Evolutionary conservation across 768 basidiomycete genomes (phyloP).

Genomic region (Amanita pallidorosea): DNA sequence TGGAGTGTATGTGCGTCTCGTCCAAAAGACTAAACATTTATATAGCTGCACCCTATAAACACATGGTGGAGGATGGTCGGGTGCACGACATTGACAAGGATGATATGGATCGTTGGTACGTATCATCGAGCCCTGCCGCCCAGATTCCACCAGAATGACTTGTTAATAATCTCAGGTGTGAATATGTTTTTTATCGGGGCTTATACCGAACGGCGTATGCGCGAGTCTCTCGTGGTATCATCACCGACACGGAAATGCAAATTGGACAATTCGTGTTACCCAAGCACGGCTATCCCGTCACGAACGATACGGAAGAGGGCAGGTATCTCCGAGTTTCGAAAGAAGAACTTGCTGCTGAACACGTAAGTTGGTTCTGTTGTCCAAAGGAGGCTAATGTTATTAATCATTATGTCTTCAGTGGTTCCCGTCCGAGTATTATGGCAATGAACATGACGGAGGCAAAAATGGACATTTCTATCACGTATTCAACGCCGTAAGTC

Average conservation of each 20-base stretch:
- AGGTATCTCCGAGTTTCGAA: conserved; percentile 61
- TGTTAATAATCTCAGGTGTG: conserved; percentile 46
- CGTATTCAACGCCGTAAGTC: conserved; percentile 59
- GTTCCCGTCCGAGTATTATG: conserved; percentile 70
- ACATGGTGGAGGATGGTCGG: conserved; percentile 64
- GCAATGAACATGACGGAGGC: conserved; percentile 39
- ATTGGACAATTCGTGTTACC: conserved; percentile 80
- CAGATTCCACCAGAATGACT: background rate
- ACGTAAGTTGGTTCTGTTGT: conserved; percentile 31
- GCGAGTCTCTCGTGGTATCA: conserved; percentile 67
- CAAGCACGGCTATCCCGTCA: conserved; percentile 36
- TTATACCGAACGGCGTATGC: conserved; percentile 76
- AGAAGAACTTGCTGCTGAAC: conserved; percentile 50
- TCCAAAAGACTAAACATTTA: background rate
- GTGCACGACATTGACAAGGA: conserved; percentile 74
- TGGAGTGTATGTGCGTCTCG: background rate
- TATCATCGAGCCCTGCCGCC: background rate
- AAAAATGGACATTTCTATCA: conserved; percentile 68
- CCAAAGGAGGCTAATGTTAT: background rate
- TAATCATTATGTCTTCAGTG: conserved; percentile 34
- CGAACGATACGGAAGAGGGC: conserved; percentile 49
- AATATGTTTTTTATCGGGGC: conserved; percentile 83
- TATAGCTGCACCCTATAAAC: conserved; percentile 65
- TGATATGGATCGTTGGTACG: conserved; percentile 62
- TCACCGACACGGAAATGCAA: conserved; percentile 88